phyloP scores from a whole-genome alignment of 768 basidiomycete genomes.

The Ephemerocybe angulata region DNA sequence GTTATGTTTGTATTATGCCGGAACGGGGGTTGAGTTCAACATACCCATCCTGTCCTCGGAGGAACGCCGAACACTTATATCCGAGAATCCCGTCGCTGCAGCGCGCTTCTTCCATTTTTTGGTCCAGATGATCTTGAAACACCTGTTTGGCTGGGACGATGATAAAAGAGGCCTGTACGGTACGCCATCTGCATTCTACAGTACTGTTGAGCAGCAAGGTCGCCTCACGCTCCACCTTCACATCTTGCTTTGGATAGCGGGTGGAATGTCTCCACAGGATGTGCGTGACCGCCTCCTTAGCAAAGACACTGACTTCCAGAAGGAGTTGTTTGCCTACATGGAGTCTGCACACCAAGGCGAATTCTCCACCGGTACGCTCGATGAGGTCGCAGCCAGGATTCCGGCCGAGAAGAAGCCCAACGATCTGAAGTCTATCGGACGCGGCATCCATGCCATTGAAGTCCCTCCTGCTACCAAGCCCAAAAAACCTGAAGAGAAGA shows the following conservation, averaged over 20 bases:
- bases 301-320: conserved; percentile 21
- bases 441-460: not conserved
- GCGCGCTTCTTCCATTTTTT: conserved; percentile 32
- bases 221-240: conserved; percentile 34
- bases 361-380: conserved; percentile 21
- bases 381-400: conserved; percentile 13
- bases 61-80: conserved; percentile 6
- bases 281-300: conserved; percentile 23
- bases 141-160: conserved; percentile 21
- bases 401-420: not conserved
- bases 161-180: conserved; percentile 26
- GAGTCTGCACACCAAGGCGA: conserved; percentile 30
- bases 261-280: conserved; percentile 24
- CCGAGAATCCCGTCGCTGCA: conserved; percentile 23
- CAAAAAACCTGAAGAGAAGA: no score
- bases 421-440: not conserved
- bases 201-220: conserved; percentile 39
- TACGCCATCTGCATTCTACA: conserved; percentile 28
- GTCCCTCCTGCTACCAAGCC: no score
- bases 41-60: not conserved
- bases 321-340: conserved; percentile 27
- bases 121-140: conserved; percentile 25
- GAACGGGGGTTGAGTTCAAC: not conserved
- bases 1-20: conserved; percentile 15
- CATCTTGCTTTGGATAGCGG: conserved; percentile 31